These are phyloP conservation scores for Kurtzmaniella natalensis DNA, from an alignment of 1,139 yeast species.

Conservation along the genomic window DNA sequence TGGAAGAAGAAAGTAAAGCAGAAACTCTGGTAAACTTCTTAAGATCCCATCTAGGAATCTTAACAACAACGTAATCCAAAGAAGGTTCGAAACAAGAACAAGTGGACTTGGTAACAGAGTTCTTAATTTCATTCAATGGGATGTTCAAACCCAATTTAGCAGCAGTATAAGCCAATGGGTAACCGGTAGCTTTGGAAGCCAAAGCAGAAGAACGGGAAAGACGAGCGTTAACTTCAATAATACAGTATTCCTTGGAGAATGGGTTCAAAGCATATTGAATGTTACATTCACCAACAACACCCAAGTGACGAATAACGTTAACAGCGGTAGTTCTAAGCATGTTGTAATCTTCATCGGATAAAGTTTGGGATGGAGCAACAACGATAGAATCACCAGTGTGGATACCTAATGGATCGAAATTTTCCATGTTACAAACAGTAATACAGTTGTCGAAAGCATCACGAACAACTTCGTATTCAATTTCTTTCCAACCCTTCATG, in stretches of 20 bases:
- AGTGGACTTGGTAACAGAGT: constrained; percentile 91
- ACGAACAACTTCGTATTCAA: constrained; percentile 97
- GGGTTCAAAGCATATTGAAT: constrained; percentile 97
- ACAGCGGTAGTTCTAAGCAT: constrained; percentile 98
- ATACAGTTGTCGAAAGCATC: constrained; percentile 97
- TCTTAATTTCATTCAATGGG: constrained; percentile 87
- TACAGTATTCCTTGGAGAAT: constrained; percentile 89
- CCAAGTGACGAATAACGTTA: constrained; percentile 93
- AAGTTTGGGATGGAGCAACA: constrained; percentile 97
- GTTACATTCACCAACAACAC: constrained; percentile 99
- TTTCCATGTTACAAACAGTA: constrained; percentile 99
- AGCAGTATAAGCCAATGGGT: constrained; percentile 97
- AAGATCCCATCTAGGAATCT: constrained; percentile 99
- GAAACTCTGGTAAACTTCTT: constrained; percentile 94
- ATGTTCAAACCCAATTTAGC: constrained; percentile 94
- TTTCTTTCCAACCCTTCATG: constrained; percentile 99
- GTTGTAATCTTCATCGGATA: constrained; percentile 95
- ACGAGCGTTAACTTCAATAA: constrained; percentile 97
- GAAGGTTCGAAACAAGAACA: constrained; percentile 98
- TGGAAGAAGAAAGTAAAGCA: constrained; percentile 81
- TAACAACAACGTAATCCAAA: constrained; percentile 93
- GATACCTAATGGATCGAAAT: constrained; percentile 96
- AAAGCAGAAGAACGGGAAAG: constrained; percentile 96
- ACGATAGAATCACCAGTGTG: constrained; percentile 99
- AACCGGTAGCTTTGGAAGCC: constrained; percentile 98